Base-by-base conservation (phyloP, 768 basidiomycete genomes). In the Panus rudis region DNA sequence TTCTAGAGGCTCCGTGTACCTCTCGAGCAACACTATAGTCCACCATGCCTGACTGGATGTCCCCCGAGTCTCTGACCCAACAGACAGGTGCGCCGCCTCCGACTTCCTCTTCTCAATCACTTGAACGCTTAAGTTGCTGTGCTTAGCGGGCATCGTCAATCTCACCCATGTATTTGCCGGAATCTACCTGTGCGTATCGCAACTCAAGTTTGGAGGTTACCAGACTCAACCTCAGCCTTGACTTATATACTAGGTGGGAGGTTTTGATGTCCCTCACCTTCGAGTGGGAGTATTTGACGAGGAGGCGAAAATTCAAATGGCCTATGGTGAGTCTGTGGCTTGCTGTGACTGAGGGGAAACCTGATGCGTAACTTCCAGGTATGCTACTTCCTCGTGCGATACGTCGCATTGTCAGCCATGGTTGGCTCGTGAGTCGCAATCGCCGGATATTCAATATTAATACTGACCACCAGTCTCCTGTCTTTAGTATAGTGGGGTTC, bases 201-300 rank as follows among this genome's bases (percentile, higher is more conserved):
- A n/a, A n/a, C n/a, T n/a, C n/a, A n/a, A n/a, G n/a, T n/a, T n/a
- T n/a, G n/a, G n/a, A n/a, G n/a, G n/a, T n/a, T n/a, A n/a, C n/a
- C n/a, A n/a, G n/a, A n/a, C n/a, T n/a, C n/a, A n/a, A n/a, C n/a
- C n/a, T n/a, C n/a, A n/a, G n/a, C n/a, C n/a, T n/a, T n/a, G n/a
- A n/a, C n/a, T n/a, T n/a, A n/a, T n/a, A n/a, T n/a, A n/a, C n/a
- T 50, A 83, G 80, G 37, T 84, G 81, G 81, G 81, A 84, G 58
- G 79, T 78, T 63, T 67, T 72, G 49, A 73, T 72, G 7, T 79
- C 79, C 21, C 57, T 82, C 44, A 54, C 68, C 44, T 84, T 83
- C 51, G 82, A 84, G 59, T 81, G 75, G 76, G 65, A 76, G 46
- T 76, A 73, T 50, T 51, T 84, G 49, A 63, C 70, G 10, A 68